Evolutionary conservation across 805 yeast genomes (phyloP), one percentile per base, ranked within the genome.

Genomic region (Metschnikowia arizonensis): DNA sequence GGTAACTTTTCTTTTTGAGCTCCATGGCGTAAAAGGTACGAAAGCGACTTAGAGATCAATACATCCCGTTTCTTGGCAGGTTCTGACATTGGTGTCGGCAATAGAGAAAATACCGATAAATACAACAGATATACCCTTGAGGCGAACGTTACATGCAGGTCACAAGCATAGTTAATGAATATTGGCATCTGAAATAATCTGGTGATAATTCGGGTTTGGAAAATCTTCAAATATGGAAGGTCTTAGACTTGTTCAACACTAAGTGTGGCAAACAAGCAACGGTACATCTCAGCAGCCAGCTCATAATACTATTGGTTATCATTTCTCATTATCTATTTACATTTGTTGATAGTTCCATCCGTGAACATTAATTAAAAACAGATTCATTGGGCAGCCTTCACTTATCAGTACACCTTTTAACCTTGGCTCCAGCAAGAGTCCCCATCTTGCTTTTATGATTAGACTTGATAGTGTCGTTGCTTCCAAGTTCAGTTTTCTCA

Each of bases 401-500:
- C 1, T 49, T 47, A 36, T 43, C 52, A 11, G 44, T 34, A 29
- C 54, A 64, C 56, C 55, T 69, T 47, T 50, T 66, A 51, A 44
- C 77, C 73, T 85, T 80, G 46, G 83, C 61, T 2, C 66, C 81
- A 21, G 79, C 75, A 56, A 73, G 68, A 21, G 76, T 68, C 18
- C 77, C 74, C 62, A 78, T 62, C 30, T 68, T 54, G 6, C 69
- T 65, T 47, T 60, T 61, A 47, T 69, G 73, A 34, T 72, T 66
- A 50, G 69, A 76, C 61, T 83, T 85, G 54, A 87, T 76, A 37
- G 81, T 74, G 29, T 89, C 95, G 62, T 91, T 91, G 60, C 89
- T 96, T 15, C 97, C 98, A 42, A 91, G 69, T 64, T 91, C 98
- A 0, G 95, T 86, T 39, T 84, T 79, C 40, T 78, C 66, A 60